Percentiles rank a stretch among this genome's conserved stretches.
phyloP scores from a whole-genome alignment of 352 stramenopile genomes.

The Globisporangium apiculatum region DNA sequence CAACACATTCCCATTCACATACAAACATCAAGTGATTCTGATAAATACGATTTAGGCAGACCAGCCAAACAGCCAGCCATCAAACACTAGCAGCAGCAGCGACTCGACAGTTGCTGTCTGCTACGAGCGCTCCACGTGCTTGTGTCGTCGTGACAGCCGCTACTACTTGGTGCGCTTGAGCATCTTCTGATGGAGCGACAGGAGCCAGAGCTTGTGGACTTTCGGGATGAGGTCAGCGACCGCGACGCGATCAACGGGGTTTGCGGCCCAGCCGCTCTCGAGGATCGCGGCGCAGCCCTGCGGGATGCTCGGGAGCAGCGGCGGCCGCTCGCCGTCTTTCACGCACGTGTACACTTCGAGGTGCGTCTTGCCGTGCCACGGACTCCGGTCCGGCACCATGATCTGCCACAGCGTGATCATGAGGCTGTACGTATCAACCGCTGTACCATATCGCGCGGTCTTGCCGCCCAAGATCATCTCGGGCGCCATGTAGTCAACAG shows the following conservation, averaged over 20 bases:
- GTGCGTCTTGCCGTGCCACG: conserved; percentile 68
- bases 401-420: conserved; percentile 88
- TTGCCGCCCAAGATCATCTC: conserved; percentile 84
- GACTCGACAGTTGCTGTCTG: no score
- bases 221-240: conserved; percentile 71
- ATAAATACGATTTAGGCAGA: conserved; percentile 5
- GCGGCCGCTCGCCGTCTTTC: conserved; percentile 61
- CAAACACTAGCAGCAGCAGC: no score
- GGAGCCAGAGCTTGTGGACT: conserved; percentile 71
- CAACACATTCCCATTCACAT: not conserved
- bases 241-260: conserved; percentile 62
- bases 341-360: conserved; percentile 77
- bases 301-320: conserved; percentile 60
- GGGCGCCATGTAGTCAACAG: conserved; percentile 81
- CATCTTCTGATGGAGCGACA: conserved; percentile 68
- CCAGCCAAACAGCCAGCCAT: no score
- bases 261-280: conserved; percentile 59
- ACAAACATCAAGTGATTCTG: not conserved
- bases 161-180: conserved; percentile 57
- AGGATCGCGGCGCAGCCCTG: conserved; percentile 68
- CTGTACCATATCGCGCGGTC: conserved; percentile 67
- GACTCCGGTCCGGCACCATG: conserved; percentile 67
- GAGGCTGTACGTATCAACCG: conserved; percentile 78
- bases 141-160: not conserved
- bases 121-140: no score